Conservation (phyloP, 495 filamentous ascomycete genomes). For the Evernia prunastri region DNA sequence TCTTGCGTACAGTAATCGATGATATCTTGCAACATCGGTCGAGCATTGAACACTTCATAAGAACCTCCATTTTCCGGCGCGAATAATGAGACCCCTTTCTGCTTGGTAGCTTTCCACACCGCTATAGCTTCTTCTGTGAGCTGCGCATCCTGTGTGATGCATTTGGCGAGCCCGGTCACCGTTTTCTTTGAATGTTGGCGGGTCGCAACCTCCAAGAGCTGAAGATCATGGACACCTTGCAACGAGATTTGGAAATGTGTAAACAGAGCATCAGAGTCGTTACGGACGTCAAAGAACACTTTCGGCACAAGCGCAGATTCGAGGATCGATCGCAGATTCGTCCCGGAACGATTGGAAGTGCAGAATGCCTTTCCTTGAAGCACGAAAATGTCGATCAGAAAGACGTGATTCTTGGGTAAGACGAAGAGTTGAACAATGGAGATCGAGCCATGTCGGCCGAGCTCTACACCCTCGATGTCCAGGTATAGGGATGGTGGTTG, state of each 20-base stretch:
- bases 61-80: conserved; percentile 36
- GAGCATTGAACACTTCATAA: conserved; percentile 43
- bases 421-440: conserved; percentile 44
- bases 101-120: conserved; percentile 37
- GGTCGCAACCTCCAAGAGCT: conserved; percentile 24
- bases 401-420: conserved; percentile 30
- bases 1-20: conserved; percentile 44
- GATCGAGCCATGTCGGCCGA: conserved; percentile 43
- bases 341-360: conserved; percentile 25
- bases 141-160: conserved; percentile 37
- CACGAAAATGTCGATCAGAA: conserved; percentile 47
- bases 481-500: conserved; percentile 43
- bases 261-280: conserved; percentile 22
- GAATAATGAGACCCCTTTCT: conserved; percentile 36
- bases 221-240: conserved; percentile 22
- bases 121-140: conserved; percentile 20
- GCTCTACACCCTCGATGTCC: conserved; percentile 49
- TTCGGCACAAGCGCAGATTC: conserved; percentile 42
- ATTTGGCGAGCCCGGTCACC: conserved; percentile 35
- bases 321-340: conserved; percentile 46
- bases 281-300: conserved; percentile 52
- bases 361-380: conserved; percentile 42
- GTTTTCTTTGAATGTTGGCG: conserved; percentile 2
- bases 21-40: conserved; percentile 41
- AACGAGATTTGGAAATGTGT: conserved; percentile 25